Conservation (phyloP, 768 basidiomycete genomes). For the Rossbeevera mucosa region DNA sequence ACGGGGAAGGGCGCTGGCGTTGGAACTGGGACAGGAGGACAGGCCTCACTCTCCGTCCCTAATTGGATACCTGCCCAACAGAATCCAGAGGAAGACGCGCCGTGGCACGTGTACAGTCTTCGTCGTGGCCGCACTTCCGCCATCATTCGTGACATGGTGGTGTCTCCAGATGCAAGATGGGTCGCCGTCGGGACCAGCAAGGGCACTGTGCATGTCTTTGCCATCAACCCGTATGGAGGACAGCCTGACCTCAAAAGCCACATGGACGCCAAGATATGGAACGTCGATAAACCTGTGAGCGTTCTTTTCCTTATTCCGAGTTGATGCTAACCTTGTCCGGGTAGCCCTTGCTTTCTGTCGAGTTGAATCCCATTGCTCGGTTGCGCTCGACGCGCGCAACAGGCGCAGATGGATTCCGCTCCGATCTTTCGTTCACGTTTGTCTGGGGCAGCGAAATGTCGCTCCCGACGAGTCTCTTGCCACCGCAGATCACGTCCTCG, state of each 20-base stretch:
- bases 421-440: constrained; percentile 56
- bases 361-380: constrained; percentile 54
- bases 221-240: constrained; percentile 74
- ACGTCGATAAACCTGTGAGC: constrained; percentile 46
- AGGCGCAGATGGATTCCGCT: constrained; percentile 26
- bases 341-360: constrained; percentile 50
- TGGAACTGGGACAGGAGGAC: not conserved
- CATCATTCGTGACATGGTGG: constrained; percentile 47
- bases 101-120: constrained; percentile 64
- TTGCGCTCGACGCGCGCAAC: constrained; percentile 37
- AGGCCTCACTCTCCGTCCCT: not conserved
- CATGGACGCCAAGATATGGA: constrained; percentile 52
- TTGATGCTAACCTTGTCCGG: constrained; percentile 2
- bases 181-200: constrained; percentile 62
- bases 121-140: constrained; percentile 69
- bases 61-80: constrained; percentile 1
- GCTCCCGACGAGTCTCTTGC: constrained; percentile 39
- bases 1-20: not conserved
- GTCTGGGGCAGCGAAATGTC: constrained; percentile 32
- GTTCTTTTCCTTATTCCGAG: not conserved
- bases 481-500: constrained; percentile 21
- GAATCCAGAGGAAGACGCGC: constrained; percentile 19
- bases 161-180: constrained; percentile 56
- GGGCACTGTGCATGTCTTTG: constrained; percentile 67
- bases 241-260: constrained; percentile 59